Evolutionary conservation across 257 asterid genomes (phyloP).

Genomic region (Solanum etuberosum): DNA sequence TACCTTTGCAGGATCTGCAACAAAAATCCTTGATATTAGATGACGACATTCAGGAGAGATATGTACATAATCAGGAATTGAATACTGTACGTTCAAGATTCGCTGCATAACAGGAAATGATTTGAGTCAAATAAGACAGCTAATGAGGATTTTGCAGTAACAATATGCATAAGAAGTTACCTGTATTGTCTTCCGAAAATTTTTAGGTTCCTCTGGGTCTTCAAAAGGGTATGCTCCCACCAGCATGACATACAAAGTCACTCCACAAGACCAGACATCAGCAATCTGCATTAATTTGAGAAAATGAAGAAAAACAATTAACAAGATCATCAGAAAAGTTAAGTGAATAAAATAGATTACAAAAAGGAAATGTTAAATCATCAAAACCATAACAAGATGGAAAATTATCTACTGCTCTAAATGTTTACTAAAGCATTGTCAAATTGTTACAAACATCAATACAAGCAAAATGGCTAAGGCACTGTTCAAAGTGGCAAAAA

Average conservation of each 20-base stretch:
- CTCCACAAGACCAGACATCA: conserved; percentile 99
- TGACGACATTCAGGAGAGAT: conserved; percentile 89
- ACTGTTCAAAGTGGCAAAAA: neutral
- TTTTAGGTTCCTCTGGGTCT: conserved; percentile 94
- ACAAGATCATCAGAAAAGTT: neutral
- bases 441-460: neutral
- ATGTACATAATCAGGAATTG: conserved; percentile 90
- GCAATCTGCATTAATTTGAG: conserved; percentile 47
- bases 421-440: neutral
- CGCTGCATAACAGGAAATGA: conserved; percentile 40
- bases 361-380: neutral
- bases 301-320: neutral
- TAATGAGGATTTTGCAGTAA: neutral
- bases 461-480: neutral
- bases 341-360: neutral
- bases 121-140: conserved; percentile 2
- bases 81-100: conserved; percentile 83
- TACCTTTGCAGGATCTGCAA: conserved; percentile 92
- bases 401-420: neutral
- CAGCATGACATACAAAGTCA: conserved; percentile 91
- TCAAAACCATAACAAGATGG: neutral
- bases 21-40: conserved; percentile 83
- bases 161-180: conserved; percentile 14
- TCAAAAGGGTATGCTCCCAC: conserved; percentile 98
- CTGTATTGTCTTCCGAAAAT: conserved; percentile 93